phyloP scores from a whole-genome alignment of 176 grass and related monocot species.

The Miscanthus lutarioriparius region DNA sequence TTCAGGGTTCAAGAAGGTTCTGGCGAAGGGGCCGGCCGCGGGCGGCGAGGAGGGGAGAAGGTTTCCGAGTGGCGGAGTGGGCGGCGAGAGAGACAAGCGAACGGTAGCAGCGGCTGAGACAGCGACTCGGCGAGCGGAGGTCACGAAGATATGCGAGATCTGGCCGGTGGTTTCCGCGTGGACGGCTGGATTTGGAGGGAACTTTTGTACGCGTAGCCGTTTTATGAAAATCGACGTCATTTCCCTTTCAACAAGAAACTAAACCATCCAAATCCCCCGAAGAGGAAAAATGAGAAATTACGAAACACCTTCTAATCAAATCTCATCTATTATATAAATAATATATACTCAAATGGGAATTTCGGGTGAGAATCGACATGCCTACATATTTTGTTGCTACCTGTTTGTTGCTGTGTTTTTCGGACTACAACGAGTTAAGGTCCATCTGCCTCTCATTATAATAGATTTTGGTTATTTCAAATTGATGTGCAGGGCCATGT shows the following conservation, averaged over 20 bases:
- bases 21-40: neutral
- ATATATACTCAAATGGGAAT: too few species aligned
- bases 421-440: too few species aligned
- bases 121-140: constrained; percentile 29
- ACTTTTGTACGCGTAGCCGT: neutral
- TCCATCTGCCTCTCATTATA: too few species aligned
- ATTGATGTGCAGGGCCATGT: too few species aligned
- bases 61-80: constrained; percentile 31
- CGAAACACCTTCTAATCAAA: neutral
- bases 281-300: neutral
- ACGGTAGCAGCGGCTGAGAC: neutral
- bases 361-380: too few species aligned
- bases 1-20: constrained; percentile 33
- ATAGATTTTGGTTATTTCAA: too few species aligned
- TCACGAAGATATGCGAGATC: constrained; percentile 38
- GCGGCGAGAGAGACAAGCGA: constrained; percentile 34
- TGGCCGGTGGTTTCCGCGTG: neutral
- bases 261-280: neutral
- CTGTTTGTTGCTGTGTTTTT: too few species aligned
- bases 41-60: neutral
- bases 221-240: neutral
- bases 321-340: neutral
- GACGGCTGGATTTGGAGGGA: constrained; percentile 25
- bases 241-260: neutral
- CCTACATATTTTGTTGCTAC: too few species aligned